phyloP scores from a whole-genome alignment of 208 protist species.

The Trypanosoma mega region DNA sequence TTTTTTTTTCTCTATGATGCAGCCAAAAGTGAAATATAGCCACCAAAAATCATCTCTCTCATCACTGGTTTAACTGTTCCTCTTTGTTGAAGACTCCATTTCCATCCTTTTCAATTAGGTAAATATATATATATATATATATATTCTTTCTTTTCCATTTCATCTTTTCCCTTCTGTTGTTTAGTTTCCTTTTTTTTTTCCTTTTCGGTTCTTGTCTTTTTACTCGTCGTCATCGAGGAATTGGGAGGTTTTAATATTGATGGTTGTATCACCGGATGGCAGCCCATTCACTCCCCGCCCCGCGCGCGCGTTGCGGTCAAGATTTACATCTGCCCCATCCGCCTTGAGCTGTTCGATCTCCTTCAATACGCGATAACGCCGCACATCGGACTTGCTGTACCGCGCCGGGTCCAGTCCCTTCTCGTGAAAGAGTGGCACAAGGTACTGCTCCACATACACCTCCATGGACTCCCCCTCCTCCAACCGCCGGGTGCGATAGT shows the following conservation, averaged over 20 bases:
- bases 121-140: constrained; percentile 2
- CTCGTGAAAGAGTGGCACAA: constrained; percentile 68
- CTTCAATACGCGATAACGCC: constrained; percentile 56
- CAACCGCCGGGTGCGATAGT: constrained; percentile 54
- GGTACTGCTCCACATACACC: constrained; percentile 57
- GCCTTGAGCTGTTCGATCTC: constrained; percentile 79
- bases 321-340: constrained; percentile 60
- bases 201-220: not conserved
- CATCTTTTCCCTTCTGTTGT: not conserved
- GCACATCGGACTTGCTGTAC: constrained; percentile 57
- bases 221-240: constrained; percentile 70
- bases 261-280: constrained; percentile 12
- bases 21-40: not conserved
- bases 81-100: not conserved
- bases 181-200: not conserved
- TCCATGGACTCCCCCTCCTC: constrained; percentile 49
- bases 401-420: constrained; percentile 65
- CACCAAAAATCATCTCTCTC: not conserved
- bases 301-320: constrained; percentile 60
- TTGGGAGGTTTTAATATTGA: constrained; percentile 42
- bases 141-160: not conserved
- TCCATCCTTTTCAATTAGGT: not conserved
- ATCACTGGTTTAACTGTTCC: not conserved
- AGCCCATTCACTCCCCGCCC: constrained; percentile 55
- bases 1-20: not conserved